Percentiles rank a stretch among this genome's conserved stretches.
phyloP scores from a whole-genome alignment of 1,284 basidiomycete genomes.

The Puccinia novopanici region DNA sequence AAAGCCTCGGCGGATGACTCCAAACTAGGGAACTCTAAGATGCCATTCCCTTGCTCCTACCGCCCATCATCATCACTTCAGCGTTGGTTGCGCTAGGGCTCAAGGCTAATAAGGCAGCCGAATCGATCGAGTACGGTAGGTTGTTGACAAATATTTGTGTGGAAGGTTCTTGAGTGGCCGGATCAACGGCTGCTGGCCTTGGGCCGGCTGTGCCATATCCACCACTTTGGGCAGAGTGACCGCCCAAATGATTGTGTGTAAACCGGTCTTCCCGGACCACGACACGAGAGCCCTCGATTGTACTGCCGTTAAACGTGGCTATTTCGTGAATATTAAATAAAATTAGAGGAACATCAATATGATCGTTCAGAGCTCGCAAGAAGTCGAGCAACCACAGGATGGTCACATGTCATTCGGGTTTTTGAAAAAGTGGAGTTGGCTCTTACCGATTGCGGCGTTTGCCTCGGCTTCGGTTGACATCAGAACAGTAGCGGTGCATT shows the following conservation, averaged over 20 bases:
- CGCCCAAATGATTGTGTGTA: constrained; percentile 12
- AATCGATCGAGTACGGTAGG: constrained; percentile 40
- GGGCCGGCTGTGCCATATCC: not conserved
- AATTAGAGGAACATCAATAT: not conserved
- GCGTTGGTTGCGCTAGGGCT: constrained; percentile 40
- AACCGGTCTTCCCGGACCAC: constrained; percentile 48
- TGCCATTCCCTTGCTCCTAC: constrained; percentile 50
- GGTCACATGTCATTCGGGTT: not conserved
- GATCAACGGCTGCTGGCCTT: constrained; percentile 27
- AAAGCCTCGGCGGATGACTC: constrained; percentile 46
- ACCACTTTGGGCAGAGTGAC: constrained; percentile 17
- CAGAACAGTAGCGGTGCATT: constrained; percentile 89
- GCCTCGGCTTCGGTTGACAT: constrained; percentile 89
- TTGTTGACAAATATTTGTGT: constrained; percentile 51
- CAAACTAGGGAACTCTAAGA: constrained; percentile 48
- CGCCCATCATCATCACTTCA: constrained; percentile 42
- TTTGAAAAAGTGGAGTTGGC: not conserved
- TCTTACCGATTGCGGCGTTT: constrained; percentile 38
- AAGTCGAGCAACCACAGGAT: not conserved
- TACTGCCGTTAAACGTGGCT: constrained; percentile 49
- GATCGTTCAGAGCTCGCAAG: not conserved
- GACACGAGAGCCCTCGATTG: constrained; percentile 41
- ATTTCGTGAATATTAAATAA: not conserved
- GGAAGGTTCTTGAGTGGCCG: constrained; percentile 43
- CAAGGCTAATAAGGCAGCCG: constrained; percentile 31